These are phyloP conservation scores for Lanmaoa pseudosensibilis DNA, from an alignment of 768 basidiomycete species.

Conservation along the genomic window DNA sequence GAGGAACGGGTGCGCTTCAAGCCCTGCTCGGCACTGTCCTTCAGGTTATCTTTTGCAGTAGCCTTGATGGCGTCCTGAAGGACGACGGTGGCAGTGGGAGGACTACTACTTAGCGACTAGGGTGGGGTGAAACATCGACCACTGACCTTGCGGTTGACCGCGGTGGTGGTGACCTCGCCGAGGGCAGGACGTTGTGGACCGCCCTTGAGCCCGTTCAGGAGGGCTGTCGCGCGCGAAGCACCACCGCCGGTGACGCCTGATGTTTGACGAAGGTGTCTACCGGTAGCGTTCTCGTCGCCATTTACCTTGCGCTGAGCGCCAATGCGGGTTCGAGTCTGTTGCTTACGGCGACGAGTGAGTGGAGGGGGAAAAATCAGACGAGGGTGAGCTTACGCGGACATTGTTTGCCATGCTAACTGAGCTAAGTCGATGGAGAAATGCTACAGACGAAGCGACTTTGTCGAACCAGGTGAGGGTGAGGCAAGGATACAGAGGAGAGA, in stretches of 20 bases:
- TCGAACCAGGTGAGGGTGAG: conserved; percentile 6
- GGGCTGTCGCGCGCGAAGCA: conserved; percentile 49
- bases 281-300: conserved; percentile 76
- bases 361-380: background rate
- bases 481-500: conserved; percentile 25
- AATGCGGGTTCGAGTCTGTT: conserved; percentile 65
- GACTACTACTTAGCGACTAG: background rate
- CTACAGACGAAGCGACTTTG: conserved; percentile 20
- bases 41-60: conserved; percentile 54
- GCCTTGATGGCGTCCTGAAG: conserved; percentile 43
- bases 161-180: conserved; percentile 76
- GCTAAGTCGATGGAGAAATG: conserved; percentile 21
- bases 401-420: conserved; percentile 54
- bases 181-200: conserved; percentile 68
- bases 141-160: conserved; percentile 75
- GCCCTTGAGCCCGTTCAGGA: conserved; percentile 48
- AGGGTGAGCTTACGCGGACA: conserved; percentile 49
- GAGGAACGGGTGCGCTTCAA: conserved; percentile 62
- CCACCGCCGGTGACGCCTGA: conserved; percentile 49
- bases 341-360: conserved; percentile 38
- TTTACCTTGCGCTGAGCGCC: conserved; percentile 65
- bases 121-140: background rate
- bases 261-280: conserved; percentile 62
- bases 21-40: conserved; percentile 55
- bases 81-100: conserved; percentile 3